Conservation (phyloP, 371 early-diverging fungal genomes). For the Parasitella parasitica region DNA sequence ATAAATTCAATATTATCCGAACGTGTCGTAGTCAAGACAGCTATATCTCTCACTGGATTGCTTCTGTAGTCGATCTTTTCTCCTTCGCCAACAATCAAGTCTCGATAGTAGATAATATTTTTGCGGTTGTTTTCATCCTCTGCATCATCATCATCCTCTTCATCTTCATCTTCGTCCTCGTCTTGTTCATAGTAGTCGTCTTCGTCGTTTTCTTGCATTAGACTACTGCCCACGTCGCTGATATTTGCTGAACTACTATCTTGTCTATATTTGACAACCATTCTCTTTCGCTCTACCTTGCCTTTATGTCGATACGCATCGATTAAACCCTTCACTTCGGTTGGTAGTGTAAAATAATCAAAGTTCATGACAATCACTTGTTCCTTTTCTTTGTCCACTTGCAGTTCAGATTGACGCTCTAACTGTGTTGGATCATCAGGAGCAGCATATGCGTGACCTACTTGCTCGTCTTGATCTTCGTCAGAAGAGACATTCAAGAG, state of each 20-base stretch:
- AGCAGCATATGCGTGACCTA: no score
- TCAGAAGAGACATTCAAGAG: background rate
- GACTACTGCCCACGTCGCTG: slow-evolving; percentile 1
- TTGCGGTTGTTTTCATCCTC: background rate
- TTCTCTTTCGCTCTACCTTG: slow-evolving; percentile 10
- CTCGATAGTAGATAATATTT: background rate
- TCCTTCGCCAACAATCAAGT: background rate
- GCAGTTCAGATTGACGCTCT: no score
- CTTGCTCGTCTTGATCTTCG: background rate
- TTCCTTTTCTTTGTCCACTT: background rate
- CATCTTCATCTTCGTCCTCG: background rate
- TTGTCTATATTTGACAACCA: background rate
- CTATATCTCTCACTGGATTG: slow-evolving; percentile 12
- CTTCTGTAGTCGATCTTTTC: background rate
- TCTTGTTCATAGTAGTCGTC: slow-evolving; percentile 4
- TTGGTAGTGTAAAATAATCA: slow-evolving; percentile 36
- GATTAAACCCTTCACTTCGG: slow-evolving; percentile 24
- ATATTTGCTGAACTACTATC: background rate
- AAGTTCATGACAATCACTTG: slow-evolving; percentile 13
- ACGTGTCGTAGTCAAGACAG: background rate
- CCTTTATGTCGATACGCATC: slow-evolving; percentile 19
- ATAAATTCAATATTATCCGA: slow-evolving; percentile 19
- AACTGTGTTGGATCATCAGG: background rate
- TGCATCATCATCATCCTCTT: background rate
- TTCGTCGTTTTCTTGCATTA: background rate